Base-by-base conservation (phyloP, 2,329 filamentous ascomycete genomes). In the Aspergillus carbonarius region DNA sequence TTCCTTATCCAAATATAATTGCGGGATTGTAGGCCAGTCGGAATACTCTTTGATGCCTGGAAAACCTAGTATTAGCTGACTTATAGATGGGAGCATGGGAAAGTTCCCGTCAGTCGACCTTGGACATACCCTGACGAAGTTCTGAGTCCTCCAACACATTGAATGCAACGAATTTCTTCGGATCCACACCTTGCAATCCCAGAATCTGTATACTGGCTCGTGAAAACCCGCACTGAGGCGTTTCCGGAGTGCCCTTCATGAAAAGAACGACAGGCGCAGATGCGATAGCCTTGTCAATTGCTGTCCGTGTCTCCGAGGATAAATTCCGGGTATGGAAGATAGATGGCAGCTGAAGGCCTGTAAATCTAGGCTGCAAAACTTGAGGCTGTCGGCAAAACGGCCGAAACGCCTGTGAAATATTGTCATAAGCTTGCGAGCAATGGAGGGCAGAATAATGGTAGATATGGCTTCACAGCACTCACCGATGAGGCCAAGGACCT, bases 201-300 rank as follows among this genome's bases (percentile, higher is more conserved):
- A 99, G 83, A 70, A 99, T 93, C 82, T 98, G 93, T 74, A 99
- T 96, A 74, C 86, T 92, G 55, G 93, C 93, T 69, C 93, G 87
- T 59, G 93, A 98, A 83, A 97, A 99, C 47, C 95, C 95, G 78
- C 95, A 99, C 77, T 97, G 93, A 18, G 95, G 95, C 61, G 87
- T 91, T 79, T 97, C 93, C 59, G 95, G 95, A 1, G 95, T 98
- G 60, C 95, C 95, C 82, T 99, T 99, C 95, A 99, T 99, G 83
- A 99, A 99, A 58, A 99, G 83, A 1, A 99, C 95, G 0, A 99
- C 93, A 2, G 93, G 93, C 0, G 93, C 90, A 0, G 92, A 93
- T 23, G 80, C 82, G 15, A 99, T 88, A 32, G 93, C 93, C 75
- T 92, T 91, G 76, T 97, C 91, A 70, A 99, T 99, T 25, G 93